phyloP scores from a whole-genome alignment of 176 grass and related monocot genomes.

The Avena insularis region DNA sequence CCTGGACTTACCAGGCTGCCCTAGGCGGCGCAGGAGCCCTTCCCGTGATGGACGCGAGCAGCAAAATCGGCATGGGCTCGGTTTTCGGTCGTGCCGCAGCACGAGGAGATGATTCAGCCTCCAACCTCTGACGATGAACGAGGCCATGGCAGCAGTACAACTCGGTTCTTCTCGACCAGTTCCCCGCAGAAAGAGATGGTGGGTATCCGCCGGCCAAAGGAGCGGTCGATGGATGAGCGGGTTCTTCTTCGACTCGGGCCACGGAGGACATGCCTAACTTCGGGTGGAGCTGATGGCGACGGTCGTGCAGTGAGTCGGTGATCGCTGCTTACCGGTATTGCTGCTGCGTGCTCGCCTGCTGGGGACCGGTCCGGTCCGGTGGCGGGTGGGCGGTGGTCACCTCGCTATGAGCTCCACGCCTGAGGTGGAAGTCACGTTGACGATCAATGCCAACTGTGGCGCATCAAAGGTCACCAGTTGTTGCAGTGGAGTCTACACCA shows the following conservation, averaged over 20 bases:
- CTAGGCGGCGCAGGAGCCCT: constrained; percentile 24
- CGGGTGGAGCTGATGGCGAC: constrained; percentile 46
- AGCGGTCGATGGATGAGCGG: constrained; percentile 34
- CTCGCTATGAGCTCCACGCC: too few relatives aligned
- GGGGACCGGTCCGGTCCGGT: too few relatives aligned
- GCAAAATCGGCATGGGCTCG: constrained; percentile 41
- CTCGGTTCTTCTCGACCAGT: constrained; percentile 38
- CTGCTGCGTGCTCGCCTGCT: too few relatives aligned
- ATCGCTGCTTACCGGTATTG: too few relatives aligned
- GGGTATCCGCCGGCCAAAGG: constrained; percentile 30
- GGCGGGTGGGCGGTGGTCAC: too few relatives aligned
- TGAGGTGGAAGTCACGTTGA: too few relatives aligned
- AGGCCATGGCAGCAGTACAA: constrained; percentile 51
- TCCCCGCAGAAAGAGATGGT: constrained; percentile 35
- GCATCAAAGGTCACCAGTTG: too few relatives aligned
- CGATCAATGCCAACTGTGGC: too few relatives aligned
- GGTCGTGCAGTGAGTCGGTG: too few relatives aligned
- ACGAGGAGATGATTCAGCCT: constrained; percentile 26
- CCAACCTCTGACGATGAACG: constrained; percentile 39
- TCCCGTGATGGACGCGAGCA: constrained; percentile 40
- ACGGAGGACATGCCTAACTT: constrained; percentile 49
- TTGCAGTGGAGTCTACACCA: too few relatives aligned
- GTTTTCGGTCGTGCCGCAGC: constrained; percentile 1
- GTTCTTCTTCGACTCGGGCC: constrained; percentile 44
- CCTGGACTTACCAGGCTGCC: constrained; percentile 42